A percentile compares a stretch with the other conserved stretches of the same genome.
These are phyloP conservation scores for Phytophthora hybrid DNA, from an alignment of 352 stramenopile genomes.

Conservation along the genomic window DNA sequence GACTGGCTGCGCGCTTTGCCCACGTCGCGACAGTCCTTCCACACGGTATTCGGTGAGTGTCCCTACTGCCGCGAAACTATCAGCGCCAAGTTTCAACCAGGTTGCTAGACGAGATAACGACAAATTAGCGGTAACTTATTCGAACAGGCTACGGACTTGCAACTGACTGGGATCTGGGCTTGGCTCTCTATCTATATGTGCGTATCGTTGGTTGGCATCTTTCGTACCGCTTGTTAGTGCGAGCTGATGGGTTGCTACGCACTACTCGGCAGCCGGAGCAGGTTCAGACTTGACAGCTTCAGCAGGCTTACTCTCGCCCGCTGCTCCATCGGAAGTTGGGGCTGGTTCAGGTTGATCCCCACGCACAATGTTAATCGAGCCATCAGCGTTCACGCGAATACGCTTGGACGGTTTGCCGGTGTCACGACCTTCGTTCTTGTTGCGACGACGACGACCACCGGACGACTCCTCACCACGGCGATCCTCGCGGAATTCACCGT, in stretches of 20 bases:
- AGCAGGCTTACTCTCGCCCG: slow-evolving; percentile 21
- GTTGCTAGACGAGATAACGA: slow-evolving; percentile 29
- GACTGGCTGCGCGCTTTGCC: slow-evolving; percentile 91
- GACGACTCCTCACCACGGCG: slow-evolving; percentile 40
- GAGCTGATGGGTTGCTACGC: slow-evolving; percentile 9
- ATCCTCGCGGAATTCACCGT: slow-evolving; percentile 46
- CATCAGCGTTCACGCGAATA: slow-evolving; percentile 68
- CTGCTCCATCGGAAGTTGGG: slow-evolving; percentile 2
- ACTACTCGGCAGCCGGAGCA: slow-evolving; percentile 32
- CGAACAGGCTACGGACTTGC: slow-evolving; percentile 11
- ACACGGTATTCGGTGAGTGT: slow-evolving; percentile 91
- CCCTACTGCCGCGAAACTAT: slow-evolving; percentile 92
- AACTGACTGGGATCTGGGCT: slow-evolving; percentile 5
- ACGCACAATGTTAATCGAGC: slow-evolving; percentile 71
- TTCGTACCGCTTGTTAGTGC: slow-evolving; percentile 20
- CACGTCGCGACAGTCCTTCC: slow-evolving; percentile 90
- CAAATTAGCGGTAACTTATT: slow-evolving; percentile 38
- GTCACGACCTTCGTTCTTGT: slow-evolving; percentile 38
- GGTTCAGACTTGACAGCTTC: slow-evolving; percentile 29
- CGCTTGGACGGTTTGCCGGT: slow-evolving; percentile 61
- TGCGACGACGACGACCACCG: slow-evolving; percentile 27
- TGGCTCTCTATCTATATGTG: slow-evolving; percentile 22
- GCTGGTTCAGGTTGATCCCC: slow-evolving; percentile 11
- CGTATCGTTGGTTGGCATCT: slow-evolving; percentile 18
- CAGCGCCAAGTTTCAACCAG: slow-evolving; percentile 71